These are phyloP conservation scores for Kluyveromyces dobzhanskii DNA, from an alignment of 805 yeast genomes.

Conservation along the genomic window DNA sequence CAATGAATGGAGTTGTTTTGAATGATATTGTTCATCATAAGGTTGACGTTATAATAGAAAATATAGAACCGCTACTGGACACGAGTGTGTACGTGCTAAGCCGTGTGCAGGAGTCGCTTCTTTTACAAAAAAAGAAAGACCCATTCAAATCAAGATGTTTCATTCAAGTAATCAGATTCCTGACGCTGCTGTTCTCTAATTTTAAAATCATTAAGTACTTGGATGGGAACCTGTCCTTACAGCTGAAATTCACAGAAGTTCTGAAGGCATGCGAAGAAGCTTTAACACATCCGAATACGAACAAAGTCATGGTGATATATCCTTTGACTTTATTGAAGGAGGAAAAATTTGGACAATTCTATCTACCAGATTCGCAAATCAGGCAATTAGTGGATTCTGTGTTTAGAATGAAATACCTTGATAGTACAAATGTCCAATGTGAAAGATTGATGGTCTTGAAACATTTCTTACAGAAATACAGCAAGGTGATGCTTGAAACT, in stretches of 20 bases:
- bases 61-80: slow-evolving; percentile 10
- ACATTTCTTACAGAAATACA: slow-evolving; percentile 17
- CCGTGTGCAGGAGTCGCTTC: slow-evolving; percentile 12
- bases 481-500: slow-evolving; percentile 16
- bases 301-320: slow-evolving; percentile 21
- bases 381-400: slow-evolving; percentile 10
- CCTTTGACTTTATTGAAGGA: slow-evolving; percentile 21
- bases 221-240: slow-evolving; percentile 8
- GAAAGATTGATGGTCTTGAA: slow-evolving; percentile 21
- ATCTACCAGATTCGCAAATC: slow-evolving; percentile 11
- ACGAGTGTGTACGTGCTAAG: slow-evolving; percentile 13
- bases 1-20: slow-evolving; percentile 1
- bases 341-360: slow-evolving; percentile 18
- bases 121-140: slow-evolving; percentile 14
- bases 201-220: slow-evolving; percentile 15
- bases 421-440: slow-evolving; percentile 19
- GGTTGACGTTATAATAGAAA: slow-evolving; percentile 12
- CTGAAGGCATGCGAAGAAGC: slow-evolving; percentile 13
- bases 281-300: slow-evolving; percentile 17
- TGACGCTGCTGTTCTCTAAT: slow-evolving; percentile 18
- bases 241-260: slow-evolving; percentile 11
- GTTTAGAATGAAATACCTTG: slow-evolving; percentile 16
- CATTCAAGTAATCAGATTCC: slow-evolving; percentile 24
- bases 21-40: slow-evolving; percentile 14
- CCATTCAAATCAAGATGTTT: slow-evolving; percentile 25